These are phyloP conservation scores for Oryza rufipogon DNA, from an alignment of 176 grass and related monocot species.

Conservation along the genomic window DNA sequence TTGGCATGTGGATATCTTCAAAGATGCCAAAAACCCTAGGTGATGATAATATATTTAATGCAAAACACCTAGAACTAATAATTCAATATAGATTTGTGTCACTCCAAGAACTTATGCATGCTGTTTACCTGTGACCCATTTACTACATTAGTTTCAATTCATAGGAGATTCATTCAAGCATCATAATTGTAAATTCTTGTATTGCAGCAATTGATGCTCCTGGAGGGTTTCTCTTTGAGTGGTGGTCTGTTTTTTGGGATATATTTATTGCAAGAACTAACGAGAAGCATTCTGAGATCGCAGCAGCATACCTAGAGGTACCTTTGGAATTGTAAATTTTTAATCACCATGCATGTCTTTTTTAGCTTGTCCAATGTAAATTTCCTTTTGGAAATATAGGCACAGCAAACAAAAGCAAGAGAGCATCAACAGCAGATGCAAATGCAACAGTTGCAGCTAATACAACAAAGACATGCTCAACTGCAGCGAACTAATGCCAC, in stretches of 20 bases:
- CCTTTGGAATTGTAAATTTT: conserved; percentile 5
- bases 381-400: conserved; percentile 43
- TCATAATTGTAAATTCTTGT: conserved; percentile 36
- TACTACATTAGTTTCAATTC: neutral
- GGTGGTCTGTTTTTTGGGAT: conserved; percentile 99
- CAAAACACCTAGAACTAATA: neutral
- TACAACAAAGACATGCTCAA: conserved; percentile 92
- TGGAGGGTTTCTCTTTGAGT: conserved; percentile 99
- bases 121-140: neutral
- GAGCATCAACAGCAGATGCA: conserved; percentile 96
- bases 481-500: conserved; percentile 70
- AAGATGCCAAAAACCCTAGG: neutral
- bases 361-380: conserved; percentile 5
- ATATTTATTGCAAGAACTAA: conserved; percentile 98
- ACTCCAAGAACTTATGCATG: neutral
- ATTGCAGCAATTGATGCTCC: conserved; percentile 94
- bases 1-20: neutral
- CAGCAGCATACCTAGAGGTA: conserved; percentile 91
- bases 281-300: conserved; percentile 97
- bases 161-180: neutral
- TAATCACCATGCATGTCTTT: conserved; percentile 10
- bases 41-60: neutral
- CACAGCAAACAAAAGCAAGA: conserved; percentile 89
- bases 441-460: conserved; percentile 91
- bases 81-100: neutral